Evolutionary conservation across 805 yeast species (phyloP), one percentile per base, ranked within the genome.

Genomic region (Myxozyma lipomycoides): DNA sequence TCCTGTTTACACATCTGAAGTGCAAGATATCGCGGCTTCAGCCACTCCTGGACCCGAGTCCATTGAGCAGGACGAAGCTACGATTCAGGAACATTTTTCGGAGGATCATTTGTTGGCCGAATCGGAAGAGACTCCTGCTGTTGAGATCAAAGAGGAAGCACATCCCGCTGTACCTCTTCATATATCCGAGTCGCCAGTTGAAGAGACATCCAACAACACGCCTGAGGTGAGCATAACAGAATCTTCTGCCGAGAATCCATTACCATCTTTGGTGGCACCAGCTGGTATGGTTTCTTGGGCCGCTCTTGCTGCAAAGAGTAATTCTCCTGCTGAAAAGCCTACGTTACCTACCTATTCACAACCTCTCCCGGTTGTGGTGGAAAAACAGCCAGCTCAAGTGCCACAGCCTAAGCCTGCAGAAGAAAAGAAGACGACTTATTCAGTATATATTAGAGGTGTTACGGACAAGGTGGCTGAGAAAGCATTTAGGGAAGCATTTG

Each of bases 11-110:
- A 24, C 44, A 22, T n/a, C 45, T 23, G 40, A 37, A 32, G n/a
- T n/a, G n/a, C 15, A 10, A 18, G 17, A 9, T 4, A 22, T 12
- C 17, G 23, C n/a, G n/a, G 19, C 35, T 6, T 15, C 41, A 10
- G 48, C 46, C 34, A 43, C 51, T n/a, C 55, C 56, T 9, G 58
- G 57, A n/a, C 56, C 57, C 24, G 48, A 28, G 10, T 79, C 89
- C 32, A 97, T 90, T 6, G 78, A 95, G 24, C 96, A 90, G 67
- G 97, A 91, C 66, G 98, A 91, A 71, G 79, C 91, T 58, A 78
- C 96, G 2, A 67, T 86, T 62, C 77, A 97, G 61, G 96, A 90
- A 63, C 91, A 90, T 70, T 96, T 88, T 67, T 76, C 81, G 45
- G 91, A 95, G 4, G 91, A 79, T 70, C 95, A 86, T 64, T 73